Base-by-base conservation (phyloP, 148 eudicot species). In the Cornus kousa region DNA sequence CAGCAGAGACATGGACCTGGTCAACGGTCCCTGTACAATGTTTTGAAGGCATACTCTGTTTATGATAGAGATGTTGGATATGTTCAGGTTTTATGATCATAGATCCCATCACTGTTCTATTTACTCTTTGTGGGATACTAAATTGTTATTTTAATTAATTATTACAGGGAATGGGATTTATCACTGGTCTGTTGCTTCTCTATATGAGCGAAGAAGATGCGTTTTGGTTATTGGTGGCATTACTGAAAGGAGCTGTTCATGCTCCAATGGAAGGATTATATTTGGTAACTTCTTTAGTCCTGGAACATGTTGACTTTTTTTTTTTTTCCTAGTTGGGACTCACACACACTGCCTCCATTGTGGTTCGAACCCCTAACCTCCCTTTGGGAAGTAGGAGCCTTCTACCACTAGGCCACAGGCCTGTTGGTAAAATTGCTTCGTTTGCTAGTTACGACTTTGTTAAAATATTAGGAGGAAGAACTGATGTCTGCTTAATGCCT, bases 191-290 rank as follows among this genome's bases (percentile, higher is more conserved):
- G 24, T 88, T 96, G 78, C 93, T 96, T 77, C 99, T 96, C 71
- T 96, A 96, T 75, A 96, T 96, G 99, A 90, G 99, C 65, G 99
- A 96, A 86, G 99, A 96, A 87, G 99, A 96, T 85, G 99, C 97
- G 69, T 96, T 96, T 87, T 96, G 99, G 99, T 84, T 96, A 39
- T 73, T 96, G 78, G 99, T 96, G 53, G 99, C 99, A 40, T 84
- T 96, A 77, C 82, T 96, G 70, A 96, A 96, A 90, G 99, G 99
- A 79, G 95, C 98, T 66, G 97, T 96, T 68, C 98, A 96, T 89
- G 87, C 95, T 81, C 98, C 99, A 5, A 96, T 96, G 99, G 99
- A 96, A 84, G 98, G 99, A 71, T 78, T 96, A 77, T 96, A 94
- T 81, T 83, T 94, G 98, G 99, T 96, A 88, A 79, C 32, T 67